A percentile compares a stretch with the other conserved stretches of the same genome.
Evolutionary conservation across 2,329 filamentous ascomycete genomes (phyloP).

Genomic region (Ceratocystis colombiana): DNA sequence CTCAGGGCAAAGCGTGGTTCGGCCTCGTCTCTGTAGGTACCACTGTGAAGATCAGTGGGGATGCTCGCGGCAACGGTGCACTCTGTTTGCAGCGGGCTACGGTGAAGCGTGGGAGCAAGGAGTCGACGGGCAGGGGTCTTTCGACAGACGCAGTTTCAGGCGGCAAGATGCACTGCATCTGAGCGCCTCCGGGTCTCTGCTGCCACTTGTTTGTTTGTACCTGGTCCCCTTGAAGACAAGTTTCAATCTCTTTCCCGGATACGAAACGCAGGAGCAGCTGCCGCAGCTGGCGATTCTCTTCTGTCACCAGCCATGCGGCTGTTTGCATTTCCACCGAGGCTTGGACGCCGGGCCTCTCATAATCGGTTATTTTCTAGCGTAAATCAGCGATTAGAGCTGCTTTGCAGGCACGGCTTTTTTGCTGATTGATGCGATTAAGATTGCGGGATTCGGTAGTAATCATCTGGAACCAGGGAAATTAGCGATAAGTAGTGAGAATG

Average conservation of each 20-base stretch:
- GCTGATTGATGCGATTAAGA: slow-evolving; percentile 18
- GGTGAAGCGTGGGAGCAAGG: neutral
- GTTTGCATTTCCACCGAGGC: slow-evolving; percentile 19
- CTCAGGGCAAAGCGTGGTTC: slow-evolving; percentile 9
- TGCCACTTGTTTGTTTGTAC: too few species aligned
- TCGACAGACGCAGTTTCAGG: neutral
- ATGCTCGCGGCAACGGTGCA: slow-evolving; percentile 19
- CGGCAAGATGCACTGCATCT: neutral
- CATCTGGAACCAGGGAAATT: neutral
- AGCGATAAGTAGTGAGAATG: neutral
- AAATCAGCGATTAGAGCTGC: slow-evolving; percentile 18
- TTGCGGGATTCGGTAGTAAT: slow-evolving; percentile 15
- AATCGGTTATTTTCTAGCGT: neutral
- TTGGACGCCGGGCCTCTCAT: slow-evolving; percentile 17
- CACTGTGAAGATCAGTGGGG: slow-evolving; percentile 12
- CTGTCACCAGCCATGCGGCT: neutral
- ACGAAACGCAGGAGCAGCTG: slow-evolving; percentile 14
- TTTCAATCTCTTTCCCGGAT: slow-evolving; percentile 2
- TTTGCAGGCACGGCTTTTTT: slow-evolving; percentile 21
- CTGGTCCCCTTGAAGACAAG: neutral
- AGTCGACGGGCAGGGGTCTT: too few species aligned
- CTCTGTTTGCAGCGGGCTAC: slow-evolving; percentile 16
- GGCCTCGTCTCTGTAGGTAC: neutral
- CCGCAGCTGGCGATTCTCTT: slow-evolving; percentile 9
- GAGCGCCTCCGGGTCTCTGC: neutral